Evolutionary conservation across 2,329 filamentous ascomycete genomes (phyloP).

Genomic region (Juglanconis sp.): DNA sequence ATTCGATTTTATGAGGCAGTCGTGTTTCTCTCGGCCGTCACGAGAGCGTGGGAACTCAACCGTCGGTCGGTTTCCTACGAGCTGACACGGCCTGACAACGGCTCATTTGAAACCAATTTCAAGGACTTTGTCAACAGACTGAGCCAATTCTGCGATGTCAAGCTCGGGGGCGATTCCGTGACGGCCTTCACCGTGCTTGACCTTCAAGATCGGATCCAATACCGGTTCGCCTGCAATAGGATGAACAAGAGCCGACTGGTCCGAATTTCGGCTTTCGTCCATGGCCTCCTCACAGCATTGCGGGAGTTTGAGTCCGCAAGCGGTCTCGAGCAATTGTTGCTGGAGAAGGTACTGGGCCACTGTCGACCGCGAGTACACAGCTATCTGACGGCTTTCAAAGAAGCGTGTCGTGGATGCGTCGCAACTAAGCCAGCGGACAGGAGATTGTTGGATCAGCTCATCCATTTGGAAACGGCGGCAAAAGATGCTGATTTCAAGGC

Average conservation of each 20-base stretch:
- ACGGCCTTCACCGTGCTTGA: conserved; percentile 13
- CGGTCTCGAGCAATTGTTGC: not conserved
- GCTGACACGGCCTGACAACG: not conserved
- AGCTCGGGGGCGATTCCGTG: conserved; percentile 4
- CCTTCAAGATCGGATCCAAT: not conserved
- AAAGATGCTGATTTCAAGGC: not conserved
- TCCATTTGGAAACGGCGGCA: not conserved
- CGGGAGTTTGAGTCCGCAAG: not conserved
- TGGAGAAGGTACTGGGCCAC: not conserved
- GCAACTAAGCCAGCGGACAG: not conserved
- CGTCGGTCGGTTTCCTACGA: not conserved
- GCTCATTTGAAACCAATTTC: not conserved
- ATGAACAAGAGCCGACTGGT: not conserved
- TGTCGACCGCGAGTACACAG: not conserved
- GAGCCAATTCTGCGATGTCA: conserved; percentile 15
- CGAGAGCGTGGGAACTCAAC: not conserved
- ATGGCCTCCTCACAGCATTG: not conserved
- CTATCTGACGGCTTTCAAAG: not conserved
- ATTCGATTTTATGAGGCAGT: not conserved
- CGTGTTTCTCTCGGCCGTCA: conserved; percentile 3
- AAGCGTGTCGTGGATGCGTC: not conserved
- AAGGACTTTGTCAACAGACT: conserved; percentile 14
- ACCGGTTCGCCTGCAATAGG: conserved; percentile 14
- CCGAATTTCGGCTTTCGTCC: not conserved
- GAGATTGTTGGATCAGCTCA: not conserved